Evolutionary conservation across 257 asterid species (phyloP).

Genomic region (Solanum virginianum): DNA sequence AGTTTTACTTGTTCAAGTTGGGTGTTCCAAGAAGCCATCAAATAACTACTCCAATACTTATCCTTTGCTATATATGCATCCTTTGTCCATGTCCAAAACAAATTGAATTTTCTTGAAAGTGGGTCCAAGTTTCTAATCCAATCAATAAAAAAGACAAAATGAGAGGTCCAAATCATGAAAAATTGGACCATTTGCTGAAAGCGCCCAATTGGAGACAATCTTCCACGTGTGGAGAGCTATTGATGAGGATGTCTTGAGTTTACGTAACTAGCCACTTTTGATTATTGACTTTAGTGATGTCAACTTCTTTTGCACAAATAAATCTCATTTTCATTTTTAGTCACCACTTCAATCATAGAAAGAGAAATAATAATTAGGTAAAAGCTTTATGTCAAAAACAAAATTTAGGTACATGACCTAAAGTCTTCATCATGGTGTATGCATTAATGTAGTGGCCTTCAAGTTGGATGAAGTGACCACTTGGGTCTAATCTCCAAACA

Average conservation of each 20-base stretch:
- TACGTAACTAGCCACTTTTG: slow-evolving; percentile 1
- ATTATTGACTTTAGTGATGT: slow-evolving; percentile 14
- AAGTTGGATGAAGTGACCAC: background rate
- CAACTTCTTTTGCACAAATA: slow-evolving; percentile 14
- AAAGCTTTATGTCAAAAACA: background rate
- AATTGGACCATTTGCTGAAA: slow-evolving; percentile 14
- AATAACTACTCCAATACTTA: background rate
- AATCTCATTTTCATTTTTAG: background rate
- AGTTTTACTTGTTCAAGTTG: background rate
- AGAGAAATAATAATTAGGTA: background rate
- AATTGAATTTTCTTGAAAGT: background rate
- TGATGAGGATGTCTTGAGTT: background rate
- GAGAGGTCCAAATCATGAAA: slow-evolving; percentile 13
- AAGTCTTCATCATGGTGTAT: background rate
- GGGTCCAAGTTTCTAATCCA: background rate
- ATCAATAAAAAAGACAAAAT: slow-evolving; percentile 2
- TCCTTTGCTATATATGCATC: background rate
- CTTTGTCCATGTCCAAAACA: background rate
- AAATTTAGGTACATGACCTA: background rate
- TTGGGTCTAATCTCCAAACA: background rate
- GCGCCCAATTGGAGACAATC: background rate
- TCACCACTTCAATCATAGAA: slow-evolving; percentile 16
- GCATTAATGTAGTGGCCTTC: background rate
- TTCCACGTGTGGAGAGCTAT: slow-evolving; percentile 17
- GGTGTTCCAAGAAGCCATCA: background rate